Base-by-base conservation (phyloP, 202 grass and related monocot species). In the Saccharum hybrid region DNA sequence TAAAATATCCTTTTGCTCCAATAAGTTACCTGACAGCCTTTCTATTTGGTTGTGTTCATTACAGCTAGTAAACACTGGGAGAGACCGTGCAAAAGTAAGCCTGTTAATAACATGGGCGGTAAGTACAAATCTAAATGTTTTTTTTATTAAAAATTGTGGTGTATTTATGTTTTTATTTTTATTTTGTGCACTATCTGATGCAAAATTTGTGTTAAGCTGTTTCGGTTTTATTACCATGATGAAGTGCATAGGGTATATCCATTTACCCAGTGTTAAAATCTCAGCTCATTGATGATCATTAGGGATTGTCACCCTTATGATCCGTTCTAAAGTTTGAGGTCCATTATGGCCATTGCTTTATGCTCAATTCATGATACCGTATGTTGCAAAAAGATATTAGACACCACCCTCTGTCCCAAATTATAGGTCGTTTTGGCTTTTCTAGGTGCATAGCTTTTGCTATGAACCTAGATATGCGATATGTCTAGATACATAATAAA, bases 81-180 rank as follows among this genome's bases (percentile, higher is more conserved):
- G 62, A 79, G 97, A 99, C 72, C 94, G 97, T 83, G 97, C 97
- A 84, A 99, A 99, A 94, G 97, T 99, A 66, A 99, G 91, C 83
- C 78, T 99, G 31, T 77, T 99, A 81, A 92, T 99, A 91, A 96
- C 93, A 45, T 99, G 93, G 97, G 97, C 97, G 76, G 97, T 99
- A 92, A 90, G 86, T 34, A 78, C 71, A 57, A 31, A 70, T 69
- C 67, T 79, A 68, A 78, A 86, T 10, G 18, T 77, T 72, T 77
- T 10, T n/a, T 49, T 6, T 66, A 26, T 0, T 8, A 10, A 2
- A 42, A 60, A 72, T 3, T 74, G 18, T 45, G 22, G 46, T 23
- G 28, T 68, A 59, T 68, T 68, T 21, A 46, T 26, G 21, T 46
- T 54, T 37, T 8, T 74, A n/a, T 38, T 74, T 61, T 38, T 5